These are phyloP conservation scores for Scolecobasidium constrictum DNA, from an alignment of 2,329 filamentous ascomycete genomes.

Conservation along the genomic window DNA sequence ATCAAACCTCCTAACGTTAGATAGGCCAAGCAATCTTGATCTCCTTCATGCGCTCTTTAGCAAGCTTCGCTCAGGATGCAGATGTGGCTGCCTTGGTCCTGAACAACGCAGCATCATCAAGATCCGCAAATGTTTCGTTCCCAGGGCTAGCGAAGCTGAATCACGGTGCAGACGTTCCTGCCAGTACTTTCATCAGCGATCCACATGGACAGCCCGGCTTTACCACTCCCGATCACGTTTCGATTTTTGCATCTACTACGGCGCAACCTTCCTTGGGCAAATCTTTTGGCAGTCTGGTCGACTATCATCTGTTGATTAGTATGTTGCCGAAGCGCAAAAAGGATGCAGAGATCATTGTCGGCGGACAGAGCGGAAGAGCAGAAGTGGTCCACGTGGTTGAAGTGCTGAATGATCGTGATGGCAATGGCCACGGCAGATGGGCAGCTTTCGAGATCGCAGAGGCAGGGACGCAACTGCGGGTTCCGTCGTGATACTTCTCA, in stretches of 20 bases:
- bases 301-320: conserved; percentile 31
- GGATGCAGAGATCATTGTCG: conserved; percentile 25
- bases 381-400: conserved; percentile 29
- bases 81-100: conserved; percentile 29
- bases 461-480: not conserved
- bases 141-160: not conserved
- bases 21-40: conserved; percentile 29
- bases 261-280: conserved; percentile 27
- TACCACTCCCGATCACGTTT: conserved; percentile 12
- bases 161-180: not conserved
- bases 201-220: not conserved
- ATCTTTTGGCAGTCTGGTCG: conserved; percentile 24
- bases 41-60: conserved; percentile 30
- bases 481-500: no score
- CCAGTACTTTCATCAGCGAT: conserved; percentile 9
- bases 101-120: conserved; percentile 19
- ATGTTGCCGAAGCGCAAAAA: conserved; percentile 21
- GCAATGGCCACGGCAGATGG: conserved; percentile 28
- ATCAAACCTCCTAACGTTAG: no score
- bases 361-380: conserved; percentile 11
- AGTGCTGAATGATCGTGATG: conserved; percentile 31
- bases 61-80: conserved; percentile 25
- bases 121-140: not conserved
- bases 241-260: conserved; percentile 29
- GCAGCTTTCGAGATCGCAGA: conserved; percentile 12